These are phyloP conservation scores for Bruguiera sexangula DNA, from an alignment of 345 rosid genomes.

Conservation along the genomic window DNA sequence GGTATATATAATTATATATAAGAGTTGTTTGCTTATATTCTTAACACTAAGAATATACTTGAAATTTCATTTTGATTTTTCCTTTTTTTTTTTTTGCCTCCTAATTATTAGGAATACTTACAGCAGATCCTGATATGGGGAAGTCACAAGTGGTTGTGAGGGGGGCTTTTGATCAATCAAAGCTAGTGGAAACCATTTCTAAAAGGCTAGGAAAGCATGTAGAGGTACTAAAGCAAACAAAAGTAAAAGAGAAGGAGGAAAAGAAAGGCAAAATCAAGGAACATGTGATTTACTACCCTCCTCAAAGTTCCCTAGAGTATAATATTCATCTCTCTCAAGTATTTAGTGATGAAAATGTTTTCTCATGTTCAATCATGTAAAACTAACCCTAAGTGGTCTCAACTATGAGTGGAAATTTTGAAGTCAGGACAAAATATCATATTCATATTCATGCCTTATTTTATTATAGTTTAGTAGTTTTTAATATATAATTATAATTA, in stretches of 20 bases:
- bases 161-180: constrained; percentile 49
- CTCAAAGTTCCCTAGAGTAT: constrained; percentile 33
- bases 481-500: too few relatives aligned
- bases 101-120: constrained; percentile 38
- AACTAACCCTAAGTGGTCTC: not conserved
- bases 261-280: not conserved
- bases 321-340: constrained; percentile 30
- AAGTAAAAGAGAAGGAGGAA: not conserved
- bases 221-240: constrained; percentile 13
- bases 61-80: not conserved
- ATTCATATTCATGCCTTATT: too few relatives aligned
- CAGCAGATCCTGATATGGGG: constrained; percentile 49
- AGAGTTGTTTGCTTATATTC: not conserved
- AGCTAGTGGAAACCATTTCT: constrained; percentile 35
- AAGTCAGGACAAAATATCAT: too few relatives aligned
- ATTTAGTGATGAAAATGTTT: constrained; percentile 47
- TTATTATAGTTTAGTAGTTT: too few relatives aligned
- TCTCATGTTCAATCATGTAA: constrained; percentile 52
- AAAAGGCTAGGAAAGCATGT: constrained; percentile 18
- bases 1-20: constrained; percentile 28
- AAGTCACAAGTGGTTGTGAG: constrained; percentile 49
- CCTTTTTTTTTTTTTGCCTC: not conserved
- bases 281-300: constrained; percentile 34
- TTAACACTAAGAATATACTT: too few relatives aligned
- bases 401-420: too few relatives aligned